Evolutionary conservation across 306 rosid genomes (phyloP).

Genomic region (Cotoneaster glaucophyllus): DNA sequence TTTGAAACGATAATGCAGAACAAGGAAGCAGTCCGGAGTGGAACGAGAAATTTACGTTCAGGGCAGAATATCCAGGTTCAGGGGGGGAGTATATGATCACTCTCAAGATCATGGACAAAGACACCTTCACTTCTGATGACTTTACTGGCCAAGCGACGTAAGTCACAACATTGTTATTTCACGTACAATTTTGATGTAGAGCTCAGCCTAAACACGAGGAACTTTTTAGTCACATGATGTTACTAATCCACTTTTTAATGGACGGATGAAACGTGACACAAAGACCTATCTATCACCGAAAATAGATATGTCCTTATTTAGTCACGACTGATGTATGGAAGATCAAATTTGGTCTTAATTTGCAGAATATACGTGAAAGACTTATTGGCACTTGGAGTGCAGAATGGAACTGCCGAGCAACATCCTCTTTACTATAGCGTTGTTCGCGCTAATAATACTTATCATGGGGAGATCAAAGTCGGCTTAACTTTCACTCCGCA

Average conservation of each 20-base stretch:
- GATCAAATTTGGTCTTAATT: not conserved
- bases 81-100: slow-evolving; percentile 56
- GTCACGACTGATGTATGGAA: not conserved
- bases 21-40: slow-evolving; percentile 58
- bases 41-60: slow-evolving; percentile 71
- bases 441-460: slow-evolving; percentile 43
- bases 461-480: slow-evolving; percentile 70
- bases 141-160: slow-evolving; percentile 66
- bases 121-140: slow-evolving; percentile 71
- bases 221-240: not conserved
- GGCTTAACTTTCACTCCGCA: slow-evolving; percentile 54
- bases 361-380: slow-evolving; percentile 54
- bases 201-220: not conserved
- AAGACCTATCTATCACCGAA: not conserved
- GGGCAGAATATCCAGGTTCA: slow-evolving; percentile 73
- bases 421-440: slow-evolving; percentile 53
- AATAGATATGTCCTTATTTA: not conserved
- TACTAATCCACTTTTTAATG: too few species aligned
- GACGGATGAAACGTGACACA: not conserved
- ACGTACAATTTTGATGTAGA: not conserved
- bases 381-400: slow-evolving; percentile 48
- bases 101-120: slow-evolving; percentile 71
- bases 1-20: slow-evolving; percentile 36
- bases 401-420: slow-evolving; percentile 49
- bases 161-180: not conserved